Percentiles rank a stretch among this genome's conserved stretches.
Conservation (phyloP, 2,329 filamentous ascomycete genomes). For the Microdochium paspali region DNA sequence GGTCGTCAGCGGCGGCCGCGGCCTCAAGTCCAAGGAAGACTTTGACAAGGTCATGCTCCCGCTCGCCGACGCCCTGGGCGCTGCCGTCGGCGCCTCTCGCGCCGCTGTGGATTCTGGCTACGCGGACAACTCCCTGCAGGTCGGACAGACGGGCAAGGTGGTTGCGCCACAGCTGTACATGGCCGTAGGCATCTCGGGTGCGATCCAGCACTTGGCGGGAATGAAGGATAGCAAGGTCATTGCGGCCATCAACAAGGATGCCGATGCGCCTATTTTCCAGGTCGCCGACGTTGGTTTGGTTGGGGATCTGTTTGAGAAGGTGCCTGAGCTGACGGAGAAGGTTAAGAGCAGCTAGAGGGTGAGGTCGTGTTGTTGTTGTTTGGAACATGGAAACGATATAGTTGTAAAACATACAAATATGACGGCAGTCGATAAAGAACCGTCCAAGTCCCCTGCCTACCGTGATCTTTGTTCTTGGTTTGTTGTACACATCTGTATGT, state of each 20-base stretch:
- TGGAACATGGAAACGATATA: conserved; percentile 6
- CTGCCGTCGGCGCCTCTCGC: conserved; percentile 90
- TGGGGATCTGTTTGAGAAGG: conserved; percentile 89
- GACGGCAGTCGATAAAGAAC: no score
- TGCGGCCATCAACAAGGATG: conserved; percentile 96
- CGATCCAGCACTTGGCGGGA: conserved; percentile 94
- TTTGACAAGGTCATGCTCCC: conserved; percentile 91
- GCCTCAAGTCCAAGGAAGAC: conserved; percentile 95
- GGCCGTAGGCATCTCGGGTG: conserved; percentile 90
- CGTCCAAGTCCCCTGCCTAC: no score
- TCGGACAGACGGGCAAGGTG: conserved; percentile 97
- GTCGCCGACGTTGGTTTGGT: conserved; percentile 93
- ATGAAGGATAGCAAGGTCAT: conserved; percentile 99
- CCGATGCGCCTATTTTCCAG: conserved; percentile 96
- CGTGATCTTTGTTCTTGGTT: no score
- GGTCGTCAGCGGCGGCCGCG: conserved; percentile 89
- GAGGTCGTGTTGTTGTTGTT: neutral
- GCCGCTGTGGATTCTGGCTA: conserved; percentile 96
- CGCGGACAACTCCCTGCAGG: conserved; percentile 95
- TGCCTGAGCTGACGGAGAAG: conserved; percentile 94
- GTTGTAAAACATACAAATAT: conserved; percentile 6
- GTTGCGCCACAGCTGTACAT: conserved; percentile 94
- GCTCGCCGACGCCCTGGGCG: conserved; percentile 82
- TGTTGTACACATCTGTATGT: no score
- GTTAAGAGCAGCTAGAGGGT: conserved; percentile 48